A percentile compares a stretch with the other conserved stretches of the same genome.
Evolutionary conservation across 2,329 filamentous ascomycete genomes (phyloP).

Genomic region (Grosmannia clavigera): DNA sequence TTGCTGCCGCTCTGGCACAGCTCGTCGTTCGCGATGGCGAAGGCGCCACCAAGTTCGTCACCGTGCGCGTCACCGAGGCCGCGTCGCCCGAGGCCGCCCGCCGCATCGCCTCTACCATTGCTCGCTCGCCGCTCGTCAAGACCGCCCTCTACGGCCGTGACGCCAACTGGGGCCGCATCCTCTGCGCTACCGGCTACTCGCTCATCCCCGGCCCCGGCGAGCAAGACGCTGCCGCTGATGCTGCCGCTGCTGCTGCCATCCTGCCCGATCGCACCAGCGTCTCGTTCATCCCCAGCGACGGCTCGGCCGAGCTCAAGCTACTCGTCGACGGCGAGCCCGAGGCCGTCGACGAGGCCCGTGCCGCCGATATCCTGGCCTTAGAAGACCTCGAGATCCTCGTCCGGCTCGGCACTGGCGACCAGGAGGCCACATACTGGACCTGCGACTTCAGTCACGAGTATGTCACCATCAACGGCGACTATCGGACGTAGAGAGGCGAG

Average conservation of each 20-base stretch:
- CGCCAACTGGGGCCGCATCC: slow-evolving; percentile 95
- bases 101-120: slow-evolving; percentile 75
- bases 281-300: slow-evolving; percentile 66
- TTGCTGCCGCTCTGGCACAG: slow-evolving; percentile 76
- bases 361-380: slow-evolving; percentile 63
- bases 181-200: slow-evolving; percentile 84
- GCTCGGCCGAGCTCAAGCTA: slow-evolving; percentile 63
- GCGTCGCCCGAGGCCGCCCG: slow-evolving; percentile 58
- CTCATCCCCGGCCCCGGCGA: slow-evolving; percentile 46
- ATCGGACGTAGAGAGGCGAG: slow-evolving; percentile 37
- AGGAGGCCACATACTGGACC: slow-evolving; percentile 67
- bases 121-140: slow-evolving; percentile 86
- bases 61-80: slow-evolving; percentile 69
- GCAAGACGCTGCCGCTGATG: slow-evolving; percentile 21
- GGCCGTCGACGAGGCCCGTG: slow-evolving; percentile 61
- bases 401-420: slow-evolving; percentile 53
- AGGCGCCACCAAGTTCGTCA: slow-evolving; percentile 96
- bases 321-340: slow-evolving; percentile 72
- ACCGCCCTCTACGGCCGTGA: slow-evolving; percentile 94
- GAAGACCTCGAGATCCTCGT: slow-evolving; percentile 74
- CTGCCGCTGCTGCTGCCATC: slow-evolving; percentile 24
- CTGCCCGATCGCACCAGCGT: slow-evolving; percentile 61
- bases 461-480: slow-evolving; percentile 57
- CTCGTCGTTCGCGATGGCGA: slow-evolving; percentile 93
- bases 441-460: slow-evolving; percentile 82